Base-by-base conservation (phyloP, 495 filamentous ascomycete species). In the Neurospora sp. region DNA sequence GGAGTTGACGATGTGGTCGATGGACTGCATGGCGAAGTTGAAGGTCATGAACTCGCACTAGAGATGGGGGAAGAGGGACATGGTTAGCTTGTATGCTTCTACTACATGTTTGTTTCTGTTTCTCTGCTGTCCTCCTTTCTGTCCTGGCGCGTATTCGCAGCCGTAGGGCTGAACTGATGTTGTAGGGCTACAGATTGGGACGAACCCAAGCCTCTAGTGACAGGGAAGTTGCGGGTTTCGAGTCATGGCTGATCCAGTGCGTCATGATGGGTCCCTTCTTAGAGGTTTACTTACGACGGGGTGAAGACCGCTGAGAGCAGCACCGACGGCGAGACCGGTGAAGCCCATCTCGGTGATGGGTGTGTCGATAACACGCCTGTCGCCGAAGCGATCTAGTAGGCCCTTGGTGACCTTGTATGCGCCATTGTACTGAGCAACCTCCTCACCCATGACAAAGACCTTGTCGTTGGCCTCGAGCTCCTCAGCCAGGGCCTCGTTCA, bases 41-140 rank as follows among this genome's bases (percentile, higher is more conserved):
- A 97, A 99, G 77, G 96, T 99, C 96, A 99, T 99, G 89, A 99
- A 99, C 85, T 97, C 94, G 88, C 93, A 97, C 93, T 97, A 40
- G 38, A 8, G 70, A 18, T 10, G 22, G 40, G 20, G 10, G 18
- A 27, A 18, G 14, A 44, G 14, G 40, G 53, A 37, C 40, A 35
- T 37, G 71, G 38, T 38, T 69, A 38, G 68, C 73, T 31, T 46
- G 61, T 69, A n/a, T 72, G 38, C 37, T 31, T 35, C 53, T 66
- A 35, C 53, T 35, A 18, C 12, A 35, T 66, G 53, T 66, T 66
- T 66, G 53, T 37, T 18, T 66, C 27, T 66, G 53, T 35, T 66
- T 18, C 53, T 35, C 6, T 35, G 53, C 14, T 66, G n/a, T 14
- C 35, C 12, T 59, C 37, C 38, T 31, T 9, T 20, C 46, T 66